Conservation (phyloP, 768 basidiomycete genomes). For the Pleurotus sapidus region DNA sequence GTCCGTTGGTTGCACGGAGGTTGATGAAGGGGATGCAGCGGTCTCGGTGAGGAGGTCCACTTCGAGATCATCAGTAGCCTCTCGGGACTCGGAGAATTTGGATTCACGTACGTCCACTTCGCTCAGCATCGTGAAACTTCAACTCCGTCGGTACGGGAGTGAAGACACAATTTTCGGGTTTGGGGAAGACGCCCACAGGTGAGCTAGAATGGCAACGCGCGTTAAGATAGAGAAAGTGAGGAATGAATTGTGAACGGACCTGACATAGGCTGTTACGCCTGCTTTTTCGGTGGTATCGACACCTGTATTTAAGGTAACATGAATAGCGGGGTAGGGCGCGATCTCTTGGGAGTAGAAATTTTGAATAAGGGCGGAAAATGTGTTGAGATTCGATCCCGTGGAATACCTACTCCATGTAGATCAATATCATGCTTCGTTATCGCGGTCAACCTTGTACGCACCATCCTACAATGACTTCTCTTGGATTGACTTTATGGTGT, state of each 20-base stretch:
- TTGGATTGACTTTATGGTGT: constrained; percentile 78
- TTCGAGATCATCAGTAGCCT: constrained; percentile 22
- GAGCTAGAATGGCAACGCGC: constrained; percentile 46
- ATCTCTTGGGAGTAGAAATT: constrained; percentile 97
- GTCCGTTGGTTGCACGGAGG: constrained; percentile 51
- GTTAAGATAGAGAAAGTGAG: too few relatives aligned
- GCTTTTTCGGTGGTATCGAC: constrained; percentile 58
- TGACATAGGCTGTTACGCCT: constrained; percentile 84
- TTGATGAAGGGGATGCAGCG: constrained; percentile 39
- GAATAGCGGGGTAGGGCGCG: constrained; percentile 82
- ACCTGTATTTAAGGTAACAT: constrained; percentile 88
- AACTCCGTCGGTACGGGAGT: constrained; percentile 88
- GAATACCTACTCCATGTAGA: constrained; percentile 65
- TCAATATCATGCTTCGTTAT: neutral
- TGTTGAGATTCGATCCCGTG: constrained; percentile 87
- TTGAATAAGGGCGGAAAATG: constrained; percentile 95
- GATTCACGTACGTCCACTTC: constrained; percentile 67
- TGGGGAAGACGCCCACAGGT: constrained; percentile 84
- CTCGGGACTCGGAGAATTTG: too few relatives aligned
- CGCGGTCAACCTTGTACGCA: constrained; percentile 33
- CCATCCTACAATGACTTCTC: constrained; percentile 95
- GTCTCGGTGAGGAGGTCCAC: constrained; percentile 73
- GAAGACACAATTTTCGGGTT: constrained; percentile 95
- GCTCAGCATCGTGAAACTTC: constrained; percentile 79
- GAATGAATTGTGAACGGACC: constrained; percentile 40